Base-by-base conservation (phyloP, 2,329 filamentous ascomycete genomes). In the Pleomassaria siparia region DNA sequence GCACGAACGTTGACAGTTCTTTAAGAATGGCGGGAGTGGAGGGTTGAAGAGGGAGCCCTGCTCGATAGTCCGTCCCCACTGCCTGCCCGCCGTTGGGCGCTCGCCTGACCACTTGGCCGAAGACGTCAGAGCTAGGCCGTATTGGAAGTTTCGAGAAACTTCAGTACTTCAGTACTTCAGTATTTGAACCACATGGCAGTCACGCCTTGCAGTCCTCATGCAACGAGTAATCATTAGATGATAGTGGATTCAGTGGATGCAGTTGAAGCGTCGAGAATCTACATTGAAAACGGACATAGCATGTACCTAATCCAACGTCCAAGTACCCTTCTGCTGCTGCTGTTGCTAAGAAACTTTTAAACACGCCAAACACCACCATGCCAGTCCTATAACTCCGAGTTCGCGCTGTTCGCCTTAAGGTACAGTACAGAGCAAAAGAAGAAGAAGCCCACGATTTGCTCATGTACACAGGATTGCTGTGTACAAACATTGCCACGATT, bases 71-170 rank as follows among this genome's bases (percentile, higher is more conserved):
- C n/a, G 11, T 67, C 60, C 58, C 62, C 60, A 65, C 25, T 12
- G 25, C 25, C 25, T 12, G 25, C 25, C 60, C 6, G 5, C 28
- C 57, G 53, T 54, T 58, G 50, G 52, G 50, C 44, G 49, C 59
- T 53, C 55, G 54, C 53, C 49, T 44, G 49, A 49, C 54, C 51
- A 49, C 51, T 47, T 50, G 54, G 50, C 52, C 49, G 46, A 50
- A 54, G 55, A 66, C 55, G 60, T 63, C 60, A 65, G 53, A 50
- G 53, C 58, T 55, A 52, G 56, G 49, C 54, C 29, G 32, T 47
- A 40, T 51, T 54, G 43, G 66, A 69, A 71, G 60, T 50, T 70
- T 71, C 69, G 47, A 64, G 70, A 72, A 72, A 47, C 52, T 72
- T 68, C 64, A 29, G 15, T 35, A 35, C 46, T n/a, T 45, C 55